A percentile compares a stretch with the other conserved stretches of the same genome.
Evolutionary conservation across 139 green algal genomes (phyloP).

Genomic region (Ulvella scutata): DNA sequence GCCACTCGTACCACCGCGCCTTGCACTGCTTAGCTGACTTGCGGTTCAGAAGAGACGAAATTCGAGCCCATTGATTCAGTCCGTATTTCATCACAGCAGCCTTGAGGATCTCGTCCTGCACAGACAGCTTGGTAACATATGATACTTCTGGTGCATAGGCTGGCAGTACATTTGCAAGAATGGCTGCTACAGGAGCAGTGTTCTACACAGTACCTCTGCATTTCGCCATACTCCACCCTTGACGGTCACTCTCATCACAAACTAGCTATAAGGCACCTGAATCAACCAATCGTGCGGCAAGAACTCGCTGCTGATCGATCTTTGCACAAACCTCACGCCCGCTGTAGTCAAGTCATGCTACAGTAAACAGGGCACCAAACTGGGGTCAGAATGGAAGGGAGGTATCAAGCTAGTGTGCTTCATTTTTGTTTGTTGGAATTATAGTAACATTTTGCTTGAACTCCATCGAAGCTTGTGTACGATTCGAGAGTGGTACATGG

Average conservation of each 20-base stretch:
- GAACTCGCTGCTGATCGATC: too few relatives aligned
- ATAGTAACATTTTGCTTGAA: too few relatives aligned
- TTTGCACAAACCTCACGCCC: too few relatives aligned
- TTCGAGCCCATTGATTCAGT: slow-evolving; percentile 78
- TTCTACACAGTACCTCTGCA: slow-evolving; percentile 57
- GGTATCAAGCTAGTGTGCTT: too few relatives aligned
- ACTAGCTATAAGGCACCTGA: too few relatives aligned
- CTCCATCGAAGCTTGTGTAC: too few relatives aligned
- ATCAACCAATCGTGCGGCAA: too few relatives aligned
- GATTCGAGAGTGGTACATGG: too few relatives aligned
- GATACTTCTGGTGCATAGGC: neutral
- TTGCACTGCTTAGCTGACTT: slow-evolving; percentile 99
- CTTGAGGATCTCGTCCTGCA: slow-evolving; percentile 98
- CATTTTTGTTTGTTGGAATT: too few relatives aligned
- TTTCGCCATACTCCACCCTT: slow-evolving; percentile 99
- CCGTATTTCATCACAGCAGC: slow-evolving; percentile 99
- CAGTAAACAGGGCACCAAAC: too few relatives aligned
- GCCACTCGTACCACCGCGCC: slow-evolving; percentile 97
- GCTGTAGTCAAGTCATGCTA: too few relatives aligned
- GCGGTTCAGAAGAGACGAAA: slow-evolving; percentile 88
- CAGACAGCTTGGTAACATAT: neutral
- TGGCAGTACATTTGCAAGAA: neutral
- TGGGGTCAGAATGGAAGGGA: too few relatives aligned
- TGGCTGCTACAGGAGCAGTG: neutral
- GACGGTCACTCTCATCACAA: slow-evolving; percentile 87